Base-by-base conservation (phyloP, 495 filamentous ascomycete species). In the Rhypophila decipiens region DNA sequence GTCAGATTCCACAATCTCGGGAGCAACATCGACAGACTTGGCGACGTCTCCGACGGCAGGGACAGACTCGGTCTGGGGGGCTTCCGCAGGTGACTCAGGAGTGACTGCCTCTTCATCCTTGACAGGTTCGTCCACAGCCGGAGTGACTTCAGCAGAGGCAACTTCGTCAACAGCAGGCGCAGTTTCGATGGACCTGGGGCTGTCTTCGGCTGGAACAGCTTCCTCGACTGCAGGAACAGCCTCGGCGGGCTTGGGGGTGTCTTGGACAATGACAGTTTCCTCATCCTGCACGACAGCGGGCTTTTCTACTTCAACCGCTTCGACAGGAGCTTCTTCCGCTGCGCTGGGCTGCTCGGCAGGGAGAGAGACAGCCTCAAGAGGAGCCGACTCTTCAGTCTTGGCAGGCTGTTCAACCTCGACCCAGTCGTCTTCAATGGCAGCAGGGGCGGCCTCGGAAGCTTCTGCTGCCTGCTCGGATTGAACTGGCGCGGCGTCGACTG, bases 181-280 rank as follows among this genome's bases (percentile, higher is more conserved):
- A 24, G 29, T 29, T 5, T 12, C 12, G 7, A 20, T 7, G 5
- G 19, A 5, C 12, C 12, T 20, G 12, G 17, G 19, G 17, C 46
- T 42, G 8, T 47, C 33, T 7, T 18, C 15, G 21, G 18, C 51
- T 18, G 24, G 31, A 20, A 39, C 39, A n/a, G 24, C 20, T 52
- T 35, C 18, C n/a, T 49, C 39, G 18, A 4, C 4, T 24, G 10
- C 1, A 29, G 41, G 12, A 18, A 4, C 24, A 19, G 22, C 9
- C 24, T 20, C 39, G 24, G 15, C 39, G 4, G n/a, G 31, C 31
- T 17, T 42, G 19, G 39, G 17, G 8, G 13, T n/a, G n/a, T 13
- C 7, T 13, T 31, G 7, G 27, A 7, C 27, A 31, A 7, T 31
- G 27, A 13, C 13, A 5, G 13, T 15, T 5, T 2, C 17, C 21